Percentiles rank a stretch among this genome's conserved stretches.
phyloP scores from a whole-genome alignment of 176 grass and related monocot genomes.

The Calamus simplicifolius region DNA sequence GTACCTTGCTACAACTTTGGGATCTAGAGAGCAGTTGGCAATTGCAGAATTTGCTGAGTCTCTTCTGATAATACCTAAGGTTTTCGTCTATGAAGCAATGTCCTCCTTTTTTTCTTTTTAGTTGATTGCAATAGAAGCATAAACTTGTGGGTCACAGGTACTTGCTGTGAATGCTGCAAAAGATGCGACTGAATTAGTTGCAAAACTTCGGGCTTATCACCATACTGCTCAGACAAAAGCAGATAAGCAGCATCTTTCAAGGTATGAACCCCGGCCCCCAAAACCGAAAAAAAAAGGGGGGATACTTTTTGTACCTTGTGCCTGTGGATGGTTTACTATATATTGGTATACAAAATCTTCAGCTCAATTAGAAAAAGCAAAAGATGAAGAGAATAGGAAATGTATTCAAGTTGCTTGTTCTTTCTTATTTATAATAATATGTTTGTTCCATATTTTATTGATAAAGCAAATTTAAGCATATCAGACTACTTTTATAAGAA shows the following conservation, averaged over 20 bases:
- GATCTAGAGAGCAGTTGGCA: slow-evolving; percentile 69
- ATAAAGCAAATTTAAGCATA: no score
- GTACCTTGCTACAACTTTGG: slow-evolving; percentile 73
- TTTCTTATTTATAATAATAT: no score
- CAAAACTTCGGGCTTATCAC: slow-evolving; percentile 89
- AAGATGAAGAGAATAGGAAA: no score
- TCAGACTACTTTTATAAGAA: no score
- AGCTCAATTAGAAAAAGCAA: no score
- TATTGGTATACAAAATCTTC: no score
- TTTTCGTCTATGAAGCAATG: slow-evolving; percentile 12
- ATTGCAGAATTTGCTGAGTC: slow-evolving; percentile 84
- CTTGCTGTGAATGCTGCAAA: slow-evolving; percentile 93
- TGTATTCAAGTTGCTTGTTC: no score
- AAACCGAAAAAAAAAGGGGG: no score
- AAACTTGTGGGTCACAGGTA: slow-evolving; percentile 30
- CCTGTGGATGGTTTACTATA: no score
- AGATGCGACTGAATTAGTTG: slow-evolving; percentile 78
- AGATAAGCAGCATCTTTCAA: slow-evolving; percentile 83
- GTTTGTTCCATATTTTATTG: no score
- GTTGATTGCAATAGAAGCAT: background rate
- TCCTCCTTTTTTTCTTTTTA: background rate
- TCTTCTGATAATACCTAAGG: slow-evolving; percentile 83
- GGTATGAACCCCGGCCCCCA: slow-evolving; percentile 30
- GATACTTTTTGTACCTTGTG: no score
- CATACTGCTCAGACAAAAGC: slow-evolving; percentile 80